Evolutionary conservation across 2,329 filamentous ascomycete species (phyloP), one percentile per base, ranked within the genome.

Genomic region (Lasiodiplodia sp.): DNA sequence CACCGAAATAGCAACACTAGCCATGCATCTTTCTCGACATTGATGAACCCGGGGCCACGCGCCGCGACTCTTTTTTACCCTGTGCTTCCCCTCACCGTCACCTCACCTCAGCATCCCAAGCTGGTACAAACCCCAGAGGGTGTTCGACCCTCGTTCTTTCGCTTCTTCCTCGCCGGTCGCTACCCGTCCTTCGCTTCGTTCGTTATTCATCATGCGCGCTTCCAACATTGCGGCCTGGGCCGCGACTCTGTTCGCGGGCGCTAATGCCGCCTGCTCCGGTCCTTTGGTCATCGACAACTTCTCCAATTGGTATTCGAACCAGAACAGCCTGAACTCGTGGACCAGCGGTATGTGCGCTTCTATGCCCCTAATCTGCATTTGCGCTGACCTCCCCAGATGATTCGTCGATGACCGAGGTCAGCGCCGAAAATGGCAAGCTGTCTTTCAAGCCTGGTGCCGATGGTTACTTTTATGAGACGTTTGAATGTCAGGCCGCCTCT

Each of bases 401-500:
- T 77, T 81, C 78, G 16, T 79, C 80, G 68, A 86, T 85, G 79
- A 78, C 77, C 70, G 75, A 82, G 73, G 74, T 84, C 74, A 78
- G 77, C 55, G 81, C 78, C 40, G 77, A 77, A 16, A 77, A 77
- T 16, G 82, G 82, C 57, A 81, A 83, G 37, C 80, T 87, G 25
- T 81, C 80, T 8, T 85, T 88, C 76, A 83, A 81, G n/a, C 83
- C 84, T 38, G 84, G 82, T 70, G 72, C 78, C 18, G 73, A 71
- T 31, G 83, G 84, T 14, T 87, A 87, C 77, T 87, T 86, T 70
- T 87, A 87, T 72, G 85, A 86, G 74, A 84, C 81, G 1, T 83
- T 87, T 66, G 72, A 76, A 0, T 87, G 86, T 76, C 79, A 83
- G 71, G 76, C 79, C 49, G 81, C 85, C 21, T 76, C 76, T 18